A percentile compares a stretch with the other conserved stretches of the same genome.
These are phyloP conservation scores for Trichoderma brevicompactum DNA, from an alignment of 2,329 filamentous ascomycete genomes.

Conservation along the genomic window DNA sequence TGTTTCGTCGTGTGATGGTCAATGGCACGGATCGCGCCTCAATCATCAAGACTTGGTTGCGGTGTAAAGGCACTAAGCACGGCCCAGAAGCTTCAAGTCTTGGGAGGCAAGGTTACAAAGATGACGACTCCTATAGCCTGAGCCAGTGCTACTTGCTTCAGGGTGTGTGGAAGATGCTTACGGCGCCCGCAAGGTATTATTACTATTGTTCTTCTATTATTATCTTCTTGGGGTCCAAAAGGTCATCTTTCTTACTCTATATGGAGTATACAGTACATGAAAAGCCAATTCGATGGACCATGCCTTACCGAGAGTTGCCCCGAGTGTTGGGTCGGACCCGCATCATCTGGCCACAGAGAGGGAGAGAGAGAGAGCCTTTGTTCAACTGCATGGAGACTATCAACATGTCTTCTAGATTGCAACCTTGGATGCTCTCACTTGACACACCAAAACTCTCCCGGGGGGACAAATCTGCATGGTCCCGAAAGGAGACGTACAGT, in stretches of 20 bases:
- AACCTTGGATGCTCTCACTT: background rate
- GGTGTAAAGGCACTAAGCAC: background rate
- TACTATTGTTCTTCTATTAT: background rate
- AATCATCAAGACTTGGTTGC: background rate
- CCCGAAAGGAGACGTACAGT: background rate
- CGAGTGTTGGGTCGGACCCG: background rate
- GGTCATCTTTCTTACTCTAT: background rate
- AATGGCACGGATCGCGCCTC: background rate
- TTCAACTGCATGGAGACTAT: background rate
- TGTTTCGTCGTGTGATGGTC: background rate
- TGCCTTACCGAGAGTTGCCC: background rate
- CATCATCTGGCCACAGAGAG: background rate
- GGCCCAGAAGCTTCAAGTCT: background rate
- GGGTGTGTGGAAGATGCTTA: conserved; percentile 5
- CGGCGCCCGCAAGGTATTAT: conserved; percentile 4
- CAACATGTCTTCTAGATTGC: background rate
- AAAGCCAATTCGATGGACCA: background rate
- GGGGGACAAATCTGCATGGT: background rate
- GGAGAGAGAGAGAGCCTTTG: background rate
- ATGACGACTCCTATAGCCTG: background rate
- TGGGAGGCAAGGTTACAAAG: background rate
- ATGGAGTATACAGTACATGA: conserved; percentile 1
- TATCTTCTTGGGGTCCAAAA: conserved; percentile 5
- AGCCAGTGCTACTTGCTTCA: background rate
- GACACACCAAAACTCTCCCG: background rate